A percentile compares a stretch with the other conserved stretches of the same genome.
Evolutionary conservation across 805 yeast genomes (phyloP).

Genomic region (Clavispora vitiphila): DNA sequence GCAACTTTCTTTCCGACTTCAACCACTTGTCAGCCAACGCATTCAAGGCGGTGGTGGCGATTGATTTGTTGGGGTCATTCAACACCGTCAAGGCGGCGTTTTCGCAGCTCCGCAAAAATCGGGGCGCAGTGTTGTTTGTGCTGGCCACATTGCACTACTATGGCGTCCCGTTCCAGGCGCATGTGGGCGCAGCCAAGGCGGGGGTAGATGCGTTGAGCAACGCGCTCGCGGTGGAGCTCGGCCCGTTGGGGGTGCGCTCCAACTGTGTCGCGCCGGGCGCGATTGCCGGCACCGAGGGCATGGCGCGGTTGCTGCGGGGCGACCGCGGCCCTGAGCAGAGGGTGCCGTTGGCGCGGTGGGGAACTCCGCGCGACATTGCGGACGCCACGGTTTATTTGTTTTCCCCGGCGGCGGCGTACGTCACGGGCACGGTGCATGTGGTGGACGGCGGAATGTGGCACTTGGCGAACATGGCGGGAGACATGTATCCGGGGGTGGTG

Average conservation of each 20-base stretch:
- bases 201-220: constrained; percentile 86
- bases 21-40: constrained; percentile 78
- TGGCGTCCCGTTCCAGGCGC: constrained; percentile 85
- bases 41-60: constrained; percentile 79
- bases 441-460: constrained; percentile 96
- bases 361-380: constrained; percentile 75
- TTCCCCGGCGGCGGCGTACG: constrained; percentile 73
- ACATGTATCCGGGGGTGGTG: constrained; percentile 30
- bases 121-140: constrained; percentile 73
- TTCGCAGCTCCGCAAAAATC: constrained; percentile 55
- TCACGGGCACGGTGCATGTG: constrained; percentile 71
- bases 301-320: constrained; percentile 52
- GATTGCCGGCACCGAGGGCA: constrained; percentile 83
- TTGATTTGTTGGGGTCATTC: constrained; percentile 83
- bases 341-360: constrained; percentile 66
- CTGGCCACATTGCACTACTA: constrained; percentile 87
- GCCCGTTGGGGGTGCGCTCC: constrained; percentile 79
- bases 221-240: constrained; percentile 84
- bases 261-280: constrained; percentile 93
- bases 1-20: constrained; percentile 81
- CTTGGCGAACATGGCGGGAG: constrained; percentile 42
- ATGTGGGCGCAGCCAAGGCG: constrained; percentile 94
- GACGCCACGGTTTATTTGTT: constrained; percentile 80
- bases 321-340: constrained; percentile 20
- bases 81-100: constrained; percentile 84